Evolutionary conservation across 2,329 filamentous ascomycete species (phyloP).

Genomic region (Claviceps cyperi): DNA sequence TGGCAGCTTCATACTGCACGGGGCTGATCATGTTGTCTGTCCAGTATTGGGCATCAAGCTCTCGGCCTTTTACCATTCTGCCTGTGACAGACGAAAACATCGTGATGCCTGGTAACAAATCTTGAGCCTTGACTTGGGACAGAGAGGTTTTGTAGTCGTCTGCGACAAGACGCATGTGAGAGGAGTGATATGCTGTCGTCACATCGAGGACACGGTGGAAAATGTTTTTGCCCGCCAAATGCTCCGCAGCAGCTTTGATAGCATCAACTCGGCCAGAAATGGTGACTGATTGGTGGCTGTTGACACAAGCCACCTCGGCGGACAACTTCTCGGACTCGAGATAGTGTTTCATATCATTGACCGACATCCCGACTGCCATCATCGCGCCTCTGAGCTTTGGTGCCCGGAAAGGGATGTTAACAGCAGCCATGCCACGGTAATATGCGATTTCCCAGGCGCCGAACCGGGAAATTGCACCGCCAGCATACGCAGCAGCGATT

Average conservation of each 20-base stretch:
- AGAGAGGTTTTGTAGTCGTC: slow-evolving; percentile 21
- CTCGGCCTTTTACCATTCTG: slow-evolving; percentile 8
- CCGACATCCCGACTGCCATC: slow-evolving; percentile 25
- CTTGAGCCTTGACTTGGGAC: slow-evolving; percentile 8
- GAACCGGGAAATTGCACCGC: slow-evolving; percentile 20
- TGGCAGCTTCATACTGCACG: slow-evolving; percentile 28
- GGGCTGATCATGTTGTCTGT: slow-evolving; percentile 28
- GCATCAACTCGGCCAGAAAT: slow-evolving; percentile 24
- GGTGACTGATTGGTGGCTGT: slow-evolving; percentile 28
- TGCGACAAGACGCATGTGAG: slow-evolving; percentile 26
- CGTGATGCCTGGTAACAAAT: slow-evolving; percentile 7
- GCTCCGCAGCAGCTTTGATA: slow-evolving; percentile 17
- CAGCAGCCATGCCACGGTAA: slow-evolving; percentile 23
- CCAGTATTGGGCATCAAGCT: slow-evolving; percentile 29
- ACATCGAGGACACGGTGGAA: slow-evolving; percentile 24
- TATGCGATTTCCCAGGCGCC: slow-evolving; percentile 28
- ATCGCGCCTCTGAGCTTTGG: slow-evolving; percentile 23
- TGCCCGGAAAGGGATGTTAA: slow-evolving; percentile 13
- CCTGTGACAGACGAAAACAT: slow-evolving; percentile 31
- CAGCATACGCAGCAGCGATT: slow-evolving; percentile 30
- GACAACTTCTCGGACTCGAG: slow-evolving; percentile 10
- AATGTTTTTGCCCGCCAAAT: slow-evolving; percentile 17
- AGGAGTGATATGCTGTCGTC: slow-evolving; percentile 29
- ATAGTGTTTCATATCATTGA: slow-evolving; percentile 14
- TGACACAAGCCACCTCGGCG: slow-evolving; percentile 28